phyloP scores from a whole-genome alignment of 352 stramenopile genomes.

The Phytophthora chlamydospora region DNA sequence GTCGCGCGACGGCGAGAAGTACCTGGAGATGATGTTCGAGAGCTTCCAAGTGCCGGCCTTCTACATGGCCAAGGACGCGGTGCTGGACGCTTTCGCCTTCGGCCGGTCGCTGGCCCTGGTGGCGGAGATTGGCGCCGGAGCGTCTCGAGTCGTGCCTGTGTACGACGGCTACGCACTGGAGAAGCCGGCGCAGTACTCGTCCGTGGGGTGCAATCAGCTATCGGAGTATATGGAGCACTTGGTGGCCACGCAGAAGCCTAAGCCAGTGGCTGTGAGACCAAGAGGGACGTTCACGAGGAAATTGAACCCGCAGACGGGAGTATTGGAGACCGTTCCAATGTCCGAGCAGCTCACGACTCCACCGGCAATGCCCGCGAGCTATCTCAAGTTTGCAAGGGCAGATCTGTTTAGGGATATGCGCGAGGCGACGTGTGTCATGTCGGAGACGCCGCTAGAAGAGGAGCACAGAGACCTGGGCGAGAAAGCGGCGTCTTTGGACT shows the following conservation, averaged over 20 bases:
- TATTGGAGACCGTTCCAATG: conserved; percentile 63
- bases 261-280: conserved; percentile 50
- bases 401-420: conserved; percentile 84
- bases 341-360: conserved; percentile 43
- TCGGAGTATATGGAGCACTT: conserved; percentile 77
- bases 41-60: conserved; percentile 89
- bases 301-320: conserved; percentile 52
- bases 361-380: conserved; percentile 64
- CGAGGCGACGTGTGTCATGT: conserved; percentile 59
- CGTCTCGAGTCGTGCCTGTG: conserved; percentile 88
- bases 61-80: conserved; percentile 90
- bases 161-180: conserved; percentile 92
- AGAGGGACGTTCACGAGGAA: conserved; percentile 70
- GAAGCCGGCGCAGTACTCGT: conserved; percentile 75
- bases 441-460: conserved; percentile 57
- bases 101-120: conserved; percentile 89
- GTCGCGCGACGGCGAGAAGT: conserved; percentile 72
- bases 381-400: conserved; percentile 73
- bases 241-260: conserved; percentile 45
- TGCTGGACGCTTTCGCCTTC: conserved; percentile 92
- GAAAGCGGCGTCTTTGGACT: conserved; percentile 19
- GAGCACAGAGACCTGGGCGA: conserved; percentile 32
- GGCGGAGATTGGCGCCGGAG: conserved; percentile 87
- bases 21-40: conserved; percentile 94
- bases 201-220: conserved; percentile 74